These are phyloP conservation scores for Eustoma russellianum DNA, from an alignment of 257 asterid species.

Conservation along the genomic window DNA sequence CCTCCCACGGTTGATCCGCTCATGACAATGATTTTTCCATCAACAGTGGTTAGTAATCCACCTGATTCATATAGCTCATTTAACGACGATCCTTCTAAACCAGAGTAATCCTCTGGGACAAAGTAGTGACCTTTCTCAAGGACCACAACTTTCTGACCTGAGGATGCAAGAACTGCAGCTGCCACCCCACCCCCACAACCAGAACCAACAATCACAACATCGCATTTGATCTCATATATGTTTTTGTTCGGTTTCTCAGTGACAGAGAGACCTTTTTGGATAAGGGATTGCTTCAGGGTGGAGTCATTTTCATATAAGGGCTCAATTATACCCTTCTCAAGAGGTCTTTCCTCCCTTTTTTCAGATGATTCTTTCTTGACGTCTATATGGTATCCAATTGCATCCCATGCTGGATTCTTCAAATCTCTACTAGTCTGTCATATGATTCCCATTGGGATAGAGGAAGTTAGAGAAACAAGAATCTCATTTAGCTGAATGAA, in stretches of 20 bases:
- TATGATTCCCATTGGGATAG: background rate
- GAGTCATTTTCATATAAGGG: conserved; percentile 29
- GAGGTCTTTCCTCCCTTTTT: conserved; percentile 43
- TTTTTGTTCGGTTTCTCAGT: conserved; percentile 26
- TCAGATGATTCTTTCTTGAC: conserved; percentile 9
- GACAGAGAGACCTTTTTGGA: conserved; percentile 39
- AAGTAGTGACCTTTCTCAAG: conserved; percentile 88
- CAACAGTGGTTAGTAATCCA: conserved; percentile 49
- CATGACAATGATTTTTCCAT: conserved; percentile 57
- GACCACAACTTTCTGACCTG: conserved; percentile 65
- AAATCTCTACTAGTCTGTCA: conserved; percentile 61
- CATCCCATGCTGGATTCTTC: conserved; percentile 61
- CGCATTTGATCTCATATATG: conserved; percentile 46
- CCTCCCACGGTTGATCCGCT: conserved; percentile 82
- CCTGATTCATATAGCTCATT: conserved; percentile 62
- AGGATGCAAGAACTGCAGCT: conserved; percentile 63
- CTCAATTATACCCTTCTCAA: conserved; percentile 66
- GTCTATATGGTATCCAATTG: conserved; percentile 55
- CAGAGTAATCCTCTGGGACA: conserved; percentile 64
- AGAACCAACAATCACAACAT: conserved; percentile 83
- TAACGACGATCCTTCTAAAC: conserved; percentile 72
- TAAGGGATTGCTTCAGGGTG: conserved; percentile 46
- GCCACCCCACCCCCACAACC: conserved; percentile 94
- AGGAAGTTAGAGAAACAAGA: too few relatives aligned
- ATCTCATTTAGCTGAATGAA: background rate